Conservation (phyloP, 1,284 basidiomycete genomes). For the Porodaedalea pini region DNA sequence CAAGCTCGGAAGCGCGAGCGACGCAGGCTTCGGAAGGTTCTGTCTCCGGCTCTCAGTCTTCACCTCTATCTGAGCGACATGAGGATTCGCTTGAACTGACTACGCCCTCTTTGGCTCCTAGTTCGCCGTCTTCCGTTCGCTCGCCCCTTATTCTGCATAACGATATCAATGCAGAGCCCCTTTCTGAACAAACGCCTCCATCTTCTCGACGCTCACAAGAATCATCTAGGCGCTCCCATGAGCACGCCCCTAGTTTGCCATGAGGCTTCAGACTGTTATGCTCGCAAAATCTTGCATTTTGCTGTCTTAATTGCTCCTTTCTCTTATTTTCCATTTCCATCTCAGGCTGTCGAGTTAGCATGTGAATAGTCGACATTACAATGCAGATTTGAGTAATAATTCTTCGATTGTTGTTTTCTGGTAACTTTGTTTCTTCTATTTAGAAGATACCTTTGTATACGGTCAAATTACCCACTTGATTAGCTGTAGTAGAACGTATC, state of each 20-base stretch:
- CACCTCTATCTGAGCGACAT: conserved; percentile 8
- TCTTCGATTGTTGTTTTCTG: neutral
- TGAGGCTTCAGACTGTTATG: neutral
- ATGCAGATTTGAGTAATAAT: neutral
- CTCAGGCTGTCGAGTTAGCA: neutral
- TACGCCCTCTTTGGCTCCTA: conserved; percentile 5
- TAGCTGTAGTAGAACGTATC: too few species aligned
- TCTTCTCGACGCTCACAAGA: neutral
- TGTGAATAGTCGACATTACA: neutral
- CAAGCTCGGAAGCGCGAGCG: neutral
- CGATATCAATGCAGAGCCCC: neutral
- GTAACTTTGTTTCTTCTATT: too few species aligned
- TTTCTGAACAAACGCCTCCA: neutral
- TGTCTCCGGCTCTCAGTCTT: conserved; percentile 2
- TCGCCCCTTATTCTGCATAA: neutral
- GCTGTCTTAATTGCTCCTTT: neutral
- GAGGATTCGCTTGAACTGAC: conserved; percentile 6
- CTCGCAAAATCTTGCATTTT: neutral
- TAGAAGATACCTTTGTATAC: neutral
- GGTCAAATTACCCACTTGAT: too few species aligned
- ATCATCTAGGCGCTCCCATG: neutral
- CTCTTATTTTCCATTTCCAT: neutral
- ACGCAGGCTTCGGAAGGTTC: neutral
- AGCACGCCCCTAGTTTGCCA: neutral
- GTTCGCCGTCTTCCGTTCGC: conserved; percentile 3